Conservation (phyloP, 305 asterid species). For the Solanum hybrid region DNA sequence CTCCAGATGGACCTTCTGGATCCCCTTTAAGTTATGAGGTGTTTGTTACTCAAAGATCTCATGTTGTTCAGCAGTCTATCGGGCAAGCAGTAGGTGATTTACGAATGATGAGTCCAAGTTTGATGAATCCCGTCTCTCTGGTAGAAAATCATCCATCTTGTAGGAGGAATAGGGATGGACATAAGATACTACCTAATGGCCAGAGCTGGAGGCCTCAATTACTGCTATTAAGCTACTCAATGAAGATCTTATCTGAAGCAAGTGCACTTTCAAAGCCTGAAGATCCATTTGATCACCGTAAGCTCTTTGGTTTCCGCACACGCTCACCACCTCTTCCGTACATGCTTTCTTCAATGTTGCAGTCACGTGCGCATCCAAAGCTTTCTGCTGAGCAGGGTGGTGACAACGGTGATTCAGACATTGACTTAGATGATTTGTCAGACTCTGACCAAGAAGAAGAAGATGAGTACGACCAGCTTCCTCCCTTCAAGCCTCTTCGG, state of each 20-base stretch:
- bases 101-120: conserved; percentile 82
- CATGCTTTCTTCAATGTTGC: conserved; percentile 87
- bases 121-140: conserved; percentile 82
- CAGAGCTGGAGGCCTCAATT: conserved; percentile 90
- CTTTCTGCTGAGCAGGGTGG: conserved; percentile 77
- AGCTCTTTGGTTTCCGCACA: conserved; percentile 62
- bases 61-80: conserved; percentile 75
- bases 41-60: conserved; percentile 81
- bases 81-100: conserved; percentile 78
- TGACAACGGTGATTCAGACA: conserved; percentile 66
- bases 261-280: conserved; percentile 63
- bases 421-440: conserved; percentile 73
- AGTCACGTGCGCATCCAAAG: conserved; percentile 81
- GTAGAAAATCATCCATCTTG: conserved; percentile 87
- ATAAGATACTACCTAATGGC: conserved; percentile 84
- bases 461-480: conserved; percentile 94
- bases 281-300: conserved; percentile 71
- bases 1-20: conserved; percentile 91
- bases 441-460: conserved; percentile 74
- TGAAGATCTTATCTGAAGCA: conserved; percentile 82
- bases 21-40: conserved; percentile 72
- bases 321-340: conserved; percentile 90
- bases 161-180: conserved; percentile 81
- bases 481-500: conserved; percentile 80
- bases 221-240: conserved; percentile 64